Base-by-base conservation (phyloP, 75 land plant genomes). In the Gnetum montanum region DNA sequence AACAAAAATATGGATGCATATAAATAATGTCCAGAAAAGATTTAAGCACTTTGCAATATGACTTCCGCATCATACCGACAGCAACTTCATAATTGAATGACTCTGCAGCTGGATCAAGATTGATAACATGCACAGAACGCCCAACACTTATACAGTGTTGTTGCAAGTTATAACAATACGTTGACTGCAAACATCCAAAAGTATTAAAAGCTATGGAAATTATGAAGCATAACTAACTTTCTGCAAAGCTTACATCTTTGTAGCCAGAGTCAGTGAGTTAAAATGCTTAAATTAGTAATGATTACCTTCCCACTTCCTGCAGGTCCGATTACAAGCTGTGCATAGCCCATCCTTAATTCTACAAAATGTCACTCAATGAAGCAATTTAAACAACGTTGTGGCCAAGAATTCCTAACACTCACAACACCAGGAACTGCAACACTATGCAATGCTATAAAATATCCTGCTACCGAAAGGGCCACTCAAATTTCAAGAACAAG, bases 261-360 rank as follows among this genome's bases (percentile, higher is more conserved):
- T 4, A 2, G 40, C 18, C 57, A 13, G 16, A 18, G 0, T 15
- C 25, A 34, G 40, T 1, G 37, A 44, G 1, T 3, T 54, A 46
- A 25, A 12, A 24, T 7, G n/a, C 59, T 8, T 49, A n/a, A n/a
- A n/a, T n/a, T n/a, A n/a, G n/a, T n/a, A n/a, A n/a, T n/a, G n/a
- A 30, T 47, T 46, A 89, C 98, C 85, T 95, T 95, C 28, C 99
- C 99, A 60, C 96, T 90, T 43, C 99, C 99, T 3, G 96, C 99
- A 37, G 99, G 99, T 22, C 99, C 99, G 57, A 95, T 89, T 22
- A 95, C 96, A 18, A 90, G 88, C 68, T 95, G 99, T 45, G 99
- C 99, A 59, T 90, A 95, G 30, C 99, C 87, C 87, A 83, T 83
- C 33, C n/a, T 7, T 51, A 18, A 46, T 46, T n/a, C n/a, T n/a